Base-by-base conservation (phyloP, 106 monocot genomes). In the Platanthera guangdongensis region DNA sequence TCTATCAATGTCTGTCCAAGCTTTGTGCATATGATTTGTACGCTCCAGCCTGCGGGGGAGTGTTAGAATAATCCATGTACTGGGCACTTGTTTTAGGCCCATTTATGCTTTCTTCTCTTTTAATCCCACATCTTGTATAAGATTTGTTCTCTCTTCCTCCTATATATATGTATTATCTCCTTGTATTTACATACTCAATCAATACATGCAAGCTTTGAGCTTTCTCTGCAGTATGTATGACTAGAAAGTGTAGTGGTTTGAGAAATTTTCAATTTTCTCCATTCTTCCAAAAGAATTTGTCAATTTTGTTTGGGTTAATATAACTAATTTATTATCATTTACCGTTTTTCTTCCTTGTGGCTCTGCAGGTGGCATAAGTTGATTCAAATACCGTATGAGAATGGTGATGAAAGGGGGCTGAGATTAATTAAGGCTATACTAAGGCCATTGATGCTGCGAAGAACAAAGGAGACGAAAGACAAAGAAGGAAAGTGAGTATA, bases 401-500 rank as follows among this genome's bases (percentile, higher is more conserved):
- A 85, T 73, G 92, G 95, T 32, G 92, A 95, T 72, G 95, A 87
- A 78, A 87, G 86, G 78, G 95, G 89, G 1, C 75, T 92, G 52
- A 92, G 78, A 59, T 80, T 95, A 39, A 86, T 95, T 62, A 95
- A 88, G 72, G 87, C 87, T 30, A 92, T 95, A 49, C 87, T 95
- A 50, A 84, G 87, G 80, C 86, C 92, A n/a, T 68, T 95, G 57
- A 92, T 92, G 95, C 89, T 95, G 18, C 77, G 95, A 72, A 89
- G 95, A 84, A 95, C 92, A 8, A 95, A 92, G 55, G 95, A 95
- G 1, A 88, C 92, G 63, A 92, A 84, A 79, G 95, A 95, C 77
- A 92, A 84, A 67, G 77, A 86, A n/a, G 95, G 95, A 92, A 85
- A 83, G 95, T 86, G 52, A 48, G 80, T 70, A 54, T 21, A 70